Conservation (phyloP, 2,329 filamentous ascomycete species). For the Pseudocercospora vitis region DNA sequence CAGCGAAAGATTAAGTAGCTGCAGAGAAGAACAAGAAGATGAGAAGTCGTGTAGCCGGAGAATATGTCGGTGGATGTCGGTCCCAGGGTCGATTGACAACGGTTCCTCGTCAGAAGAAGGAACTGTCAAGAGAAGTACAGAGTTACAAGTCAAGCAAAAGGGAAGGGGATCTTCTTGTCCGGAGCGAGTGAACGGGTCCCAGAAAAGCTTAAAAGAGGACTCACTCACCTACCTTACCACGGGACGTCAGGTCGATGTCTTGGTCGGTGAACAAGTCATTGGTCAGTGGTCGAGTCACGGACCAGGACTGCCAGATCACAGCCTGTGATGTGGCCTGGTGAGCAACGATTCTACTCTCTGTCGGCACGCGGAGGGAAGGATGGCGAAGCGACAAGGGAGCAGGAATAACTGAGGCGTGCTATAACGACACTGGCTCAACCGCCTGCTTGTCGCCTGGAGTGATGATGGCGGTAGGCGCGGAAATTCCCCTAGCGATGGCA, state of each 20-base stretch:
- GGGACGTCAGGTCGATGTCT: slow-evolving; percentile 15
- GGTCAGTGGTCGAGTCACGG: slow-evolving; percentile 24
- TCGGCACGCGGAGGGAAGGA: slow-evolving; percentile 15
- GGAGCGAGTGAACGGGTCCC: slow-evolving; percentile 10
- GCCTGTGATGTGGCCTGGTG: slow-evolving; percentile 1
- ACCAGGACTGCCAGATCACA: slow-evolving; percentile 11
- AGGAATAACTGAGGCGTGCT: slow-evolving; percentile 27
- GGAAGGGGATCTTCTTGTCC: slow-evolving; percentile 13
- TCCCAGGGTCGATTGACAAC: slow-evolving; percentile 8
- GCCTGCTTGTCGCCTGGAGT: slow-evolving; percentile 16
- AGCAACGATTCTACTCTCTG: slow-evolving; percentile 9
- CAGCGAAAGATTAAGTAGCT: slow-evolving; percentile 15
- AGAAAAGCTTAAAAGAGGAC: slow-evolving; percentile 15
- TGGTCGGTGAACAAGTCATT: slow-evolving; percentile 26
- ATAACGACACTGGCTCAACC: slow-evolving; percentile 24
- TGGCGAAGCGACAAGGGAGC: slow-evolving; percentile 8
- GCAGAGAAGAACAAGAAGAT: slow-evolving; percentile 11
- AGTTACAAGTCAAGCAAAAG: slow-evolving; percentile 14
- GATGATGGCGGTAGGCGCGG: slow-evolving; percentile 20
- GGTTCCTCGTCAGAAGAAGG: slow-evolving; percentile 15
- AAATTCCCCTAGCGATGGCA: slow-evolving; percentile 19
- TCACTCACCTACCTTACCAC: slow-evolving; percentile 8
- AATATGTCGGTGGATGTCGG: slow-evolving; percentile 14
- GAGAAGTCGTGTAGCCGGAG: slow-evolving; percentile 11
- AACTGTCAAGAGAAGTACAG: slow-evolving; percentile 17